These are phyloP conservation scores for Actinomucor elegans DNA, from an alignment of 371 early-diverging fungal genomes.

Conservation along the genomic window DNA sequence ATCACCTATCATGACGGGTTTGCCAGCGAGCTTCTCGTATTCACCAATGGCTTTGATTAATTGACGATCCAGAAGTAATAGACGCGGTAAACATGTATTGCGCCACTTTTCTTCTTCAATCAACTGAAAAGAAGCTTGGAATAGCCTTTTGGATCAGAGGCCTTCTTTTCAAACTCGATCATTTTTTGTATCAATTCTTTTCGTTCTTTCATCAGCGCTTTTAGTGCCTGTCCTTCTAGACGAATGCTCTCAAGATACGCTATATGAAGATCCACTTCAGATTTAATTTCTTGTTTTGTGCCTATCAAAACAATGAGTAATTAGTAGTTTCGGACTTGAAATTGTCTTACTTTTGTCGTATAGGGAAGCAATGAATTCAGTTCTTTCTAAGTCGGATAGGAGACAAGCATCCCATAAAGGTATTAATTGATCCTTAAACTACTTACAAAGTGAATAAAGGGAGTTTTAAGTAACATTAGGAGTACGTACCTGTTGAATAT, in stretches of 20 bases:
- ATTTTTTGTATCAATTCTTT: slow-evolving; percentile 50
- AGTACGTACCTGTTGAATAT: slow-evolving; percentile 34
- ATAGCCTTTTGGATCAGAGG: slow-evolving; percentile 86
- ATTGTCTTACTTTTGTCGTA: slow-evolving; percentile 45
- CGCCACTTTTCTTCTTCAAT: slow-evolving; percentile 88
- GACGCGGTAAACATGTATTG: slow-evolving; percentile 78
- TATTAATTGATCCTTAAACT: slow-evolving; percentile 36
- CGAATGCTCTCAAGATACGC: slow-evolving; percentile 44
- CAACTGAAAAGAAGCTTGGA: slow-evolving; percentile 80
- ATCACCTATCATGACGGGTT: slow-evolving; percentile 56
- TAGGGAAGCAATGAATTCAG: slow-evolving; percentile 40
- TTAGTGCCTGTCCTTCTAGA: slow-evolving; percentile 39
- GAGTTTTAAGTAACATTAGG: neutral
- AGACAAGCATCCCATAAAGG: slow-evolving; percentile 49
- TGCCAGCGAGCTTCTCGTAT: slow-evolving; percentile 53
- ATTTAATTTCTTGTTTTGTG: slow-evolving; percentile 19
- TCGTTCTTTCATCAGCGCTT: slow-evolving; percentile 56
- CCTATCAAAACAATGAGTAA: slow-evolving; percentile 12
- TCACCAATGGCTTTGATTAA: slow-evolving; percentile 58
- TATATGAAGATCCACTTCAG: slow-evolving; percentile 37
- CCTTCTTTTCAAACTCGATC: slow-evolving; percentile 85
- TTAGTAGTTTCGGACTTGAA: neutral
- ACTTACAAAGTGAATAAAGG: neutral
- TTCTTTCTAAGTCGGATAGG: slow-evolving; percentile 45
- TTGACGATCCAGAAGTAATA: slow-evolving; percentile 73